Evolutionary conservation across 164 flowering plant genomes (phyloP).

Genomic region (Litsea cubeba): DNA sequence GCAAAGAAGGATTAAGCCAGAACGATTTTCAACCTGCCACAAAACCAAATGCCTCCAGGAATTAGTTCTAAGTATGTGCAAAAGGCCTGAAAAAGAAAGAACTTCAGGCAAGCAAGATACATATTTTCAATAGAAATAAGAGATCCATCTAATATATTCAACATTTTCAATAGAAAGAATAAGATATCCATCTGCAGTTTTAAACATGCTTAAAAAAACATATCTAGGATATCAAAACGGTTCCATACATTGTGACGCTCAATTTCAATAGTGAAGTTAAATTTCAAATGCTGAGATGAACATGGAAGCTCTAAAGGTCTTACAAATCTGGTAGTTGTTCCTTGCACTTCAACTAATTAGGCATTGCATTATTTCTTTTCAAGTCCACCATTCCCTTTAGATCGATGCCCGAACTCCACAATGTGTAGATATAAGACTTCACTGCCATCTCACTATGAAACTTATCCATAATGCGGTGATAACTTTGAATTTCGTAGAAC

Average conservation of each 20-base stretch:
- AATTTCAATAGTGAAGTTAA: background rate
- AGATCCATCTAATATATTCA: background rate
- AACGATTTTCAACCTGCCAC: slow-evolving; percentile 58
- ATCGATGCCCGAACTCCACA: too few relatives aligned
- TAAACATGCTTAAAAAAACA: background rate
- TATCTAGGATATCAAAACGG: background rate
- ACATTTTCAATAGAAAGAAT: too few relatives aligned
- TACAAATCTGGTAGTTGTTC: background rate
- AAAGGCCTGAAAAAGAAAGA: background rate
- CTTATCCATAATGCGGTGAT: too few relatives aligned
- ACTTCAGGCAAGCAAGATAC: background rate
- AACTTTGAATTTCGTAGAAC: too few relatives aligned
- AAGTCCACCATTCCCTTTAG: too few relatives aligned
- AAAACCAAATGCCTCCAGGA: background rate
- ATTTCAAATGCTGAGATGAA: background rate
- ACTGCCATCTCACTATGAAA: too few relatives aligned
- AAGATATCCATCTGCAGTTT: background rate
- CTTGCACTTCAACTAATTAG: too few relatives aligned
- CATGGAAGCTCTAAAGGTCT: background rate
- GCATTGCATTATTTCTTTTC: too few relatives aligned
- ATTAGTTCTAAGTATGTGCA: background rate
- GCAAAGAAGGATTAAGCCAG: slow-evolving; percentile 45
- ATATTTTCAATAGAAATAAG: background rate
- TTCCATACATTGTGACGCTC: background rate
- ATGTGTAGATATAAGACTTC: too few relatives aligned